Base-by-base conservation (phyloP, 164 flowering plant species). In the Stephania japonica region DNA sequence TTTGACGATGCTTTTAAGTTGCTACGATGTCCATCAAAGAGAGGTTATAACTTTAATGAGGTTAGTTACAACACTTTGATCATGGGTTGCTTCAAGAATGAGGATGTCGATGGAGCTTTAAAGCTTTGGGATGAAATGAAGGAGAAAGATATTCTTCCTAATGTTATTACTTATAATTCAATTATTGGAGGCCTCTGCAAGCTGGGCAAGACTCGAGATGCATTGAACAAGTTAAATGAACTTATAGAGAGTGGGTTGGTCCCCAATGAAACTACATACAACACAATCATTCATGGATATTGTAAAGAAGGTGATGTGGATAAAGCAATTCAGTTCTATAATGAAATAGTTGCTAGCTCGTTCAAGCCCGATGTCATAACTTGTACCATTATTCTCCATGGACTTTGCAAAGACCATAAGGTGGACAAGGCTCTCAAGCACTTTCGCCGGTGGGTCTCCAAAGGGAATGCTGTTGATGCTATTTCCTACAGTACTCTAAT, bases 51-150 rank as follows among this genome's bases (percentile, higher is more conserved):
- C 42, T 76, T 86, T 61, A 92, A 91, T 83, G 88, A 84, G 75
- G 89, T 90, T 23, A 87, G 92, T 71, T 94, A 89, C 82, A 91
- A 97, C 59, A 94, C 93, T 62, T 69, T 94, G 75, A 89, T 94
- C 11, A 73, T 59, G 71, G 95, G 93, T 10, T 86, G 82, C 70
- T 91, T 83, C 71, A 84, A 80, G 74, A 80, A 84, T 67, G 90
- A 79, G 76, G 81, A 88, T 66, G 78, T 65, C 4, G 88, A 82
- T 24, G 79, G 67, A 56, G 97, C 97, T 50, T 75, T 90, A 81
- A 76, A 86, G 76, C 78, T 92, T 68, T 94, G 97, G 95, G 87
- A 85, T 78, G 92, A 89, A 78, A 91, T 91, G 95, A 89, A 85
- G 82, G 80, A 82, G 81, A 89, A 76, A 70, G 72, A 77, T 50